Percentiles rank a stretch among this genome's conserved stretches.
These are phyloP conservation scores for Pigoraptor vietnamica DNA, from an alignment of 78 protist species.

Conservation along the genomic window DNA sequence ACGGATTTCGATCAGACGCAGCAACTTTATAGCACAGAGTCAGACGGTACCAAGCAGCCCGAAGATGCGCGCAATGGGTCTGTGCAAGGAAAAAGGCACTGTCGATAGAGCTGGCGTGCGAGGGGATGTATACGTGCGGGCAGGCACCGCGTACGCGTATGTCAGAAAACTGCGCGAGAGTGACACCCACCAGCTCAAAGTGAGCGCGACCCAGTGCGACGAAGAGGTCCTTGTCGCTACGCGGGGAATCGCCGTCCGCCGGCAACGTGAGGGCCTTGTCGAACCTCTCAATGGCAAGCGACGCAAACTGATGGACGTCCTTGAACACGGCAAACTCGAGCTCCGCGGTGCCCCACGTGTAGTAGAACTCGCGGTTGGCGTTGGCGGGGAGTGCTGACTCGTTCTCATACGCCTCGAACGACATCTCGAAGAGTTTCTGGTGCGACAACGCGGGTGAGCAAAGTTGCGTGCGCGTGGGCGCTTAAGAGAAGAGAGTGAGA, in stretches of 20 bases:
- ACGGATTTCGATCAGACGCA: neutral
- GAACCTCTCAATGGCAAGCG: neutral
- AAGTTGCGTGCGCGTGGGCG: too few relatives aligned
- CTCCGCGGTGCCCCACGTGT: neutral
- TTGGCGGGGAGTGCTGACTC: neutral
- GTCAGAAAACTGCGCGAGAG: neutral
- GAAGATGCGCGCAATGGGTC: too few relatives aligned
- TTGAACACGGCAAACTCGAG: neutral
- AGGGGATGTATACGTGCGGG: neutral
- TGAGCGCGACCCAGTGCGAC: neutral
- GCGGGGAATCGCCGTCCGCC: neutral
- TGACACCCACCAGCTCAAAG: neutral
- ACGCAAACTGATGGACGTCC: neutral
- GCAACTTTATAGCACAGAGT: neutral
- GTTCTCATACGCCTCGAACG: neutral
- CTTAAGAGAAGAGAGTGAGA: neutral
- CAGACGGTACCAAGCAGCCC: neutral
- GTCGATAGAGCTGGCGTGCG: neutral
- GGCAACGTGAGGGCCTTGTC: neutral
- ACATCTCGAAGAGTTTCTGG: neutral
- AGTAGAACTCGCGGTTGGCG: neutral
- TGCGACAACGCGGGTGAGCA: too few relatives aligned
- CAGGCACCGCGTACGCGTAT: neutral
- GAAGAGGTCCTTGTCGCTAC: neutral
- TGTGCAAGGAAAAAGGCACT: neutral